A percentile compares a stretch with the other conserved stretches of the same genome.
These are phyloP conservation scores for Pseudocercospora fijiensis DNA, from an alignment of 2,329 filamentous ascomycete species.

Conservation along the genomic window DNA sequence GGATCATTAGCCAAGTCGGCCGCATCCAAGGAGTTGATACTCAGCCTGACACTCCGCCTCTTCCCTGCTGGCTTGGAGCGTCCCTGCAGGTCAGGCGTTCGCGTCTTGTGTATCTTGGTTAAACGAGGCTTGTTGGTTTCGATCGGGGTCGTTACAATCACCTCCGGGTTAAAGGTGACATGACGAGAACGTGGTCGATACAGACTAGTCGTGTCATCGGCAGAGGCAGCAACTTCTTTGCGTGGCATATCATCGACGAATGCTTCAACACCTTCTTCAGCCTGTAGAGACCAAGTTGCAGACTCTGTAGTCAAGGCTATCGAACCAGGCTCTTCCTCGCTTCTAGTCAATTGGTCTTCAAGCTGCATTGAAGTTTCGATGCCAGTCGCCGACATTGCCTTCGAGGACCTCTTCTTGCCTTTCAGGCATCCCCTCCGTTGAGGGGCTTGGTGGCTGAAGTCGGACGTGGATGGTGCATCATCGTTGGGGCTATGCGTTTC, in stretches of 20 bases:
- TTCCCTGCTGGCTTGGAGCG: not conserved
- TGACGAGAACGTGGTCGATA: slow-evolving; percentile 8
- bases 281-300: not conserved
- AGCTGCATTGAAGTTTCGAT: not conserved
- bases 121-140: not conserved
- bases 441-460: not conserved
- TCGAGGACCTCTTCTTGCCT: not conserved
- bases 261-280: not conserved
- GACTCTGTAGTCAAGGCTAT: not conserved
- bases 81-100: not conserved
- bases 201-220: not conserved
- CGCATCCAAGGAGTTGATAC: not conserved
- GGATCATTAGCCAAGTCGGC: not conserved
- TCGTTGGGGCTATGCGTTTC: not conserved
- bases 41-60: not conserved
- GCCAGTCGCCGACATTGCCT: not conserved
- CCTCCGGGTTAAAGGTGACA: slow-evolving; percentile 17
- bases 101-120: not conserved
- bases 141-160: slow-evolving; percentile 12
- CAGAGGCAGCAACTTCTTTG: not conserved
- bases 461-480: not conserved
- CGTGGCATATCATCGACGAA: not conserved
- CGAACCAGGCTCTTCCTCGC: not conserved
- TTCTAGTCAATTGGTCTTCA: not conserved
- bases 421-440: not conserved